Percentiles rank a stretch among this genome's conserved stretches.
These are phyloP conservation scores for Metschnikowia anglica DNA, from an alignment of 805 yeast genomes.

Conservation along the genomic window DNA sequence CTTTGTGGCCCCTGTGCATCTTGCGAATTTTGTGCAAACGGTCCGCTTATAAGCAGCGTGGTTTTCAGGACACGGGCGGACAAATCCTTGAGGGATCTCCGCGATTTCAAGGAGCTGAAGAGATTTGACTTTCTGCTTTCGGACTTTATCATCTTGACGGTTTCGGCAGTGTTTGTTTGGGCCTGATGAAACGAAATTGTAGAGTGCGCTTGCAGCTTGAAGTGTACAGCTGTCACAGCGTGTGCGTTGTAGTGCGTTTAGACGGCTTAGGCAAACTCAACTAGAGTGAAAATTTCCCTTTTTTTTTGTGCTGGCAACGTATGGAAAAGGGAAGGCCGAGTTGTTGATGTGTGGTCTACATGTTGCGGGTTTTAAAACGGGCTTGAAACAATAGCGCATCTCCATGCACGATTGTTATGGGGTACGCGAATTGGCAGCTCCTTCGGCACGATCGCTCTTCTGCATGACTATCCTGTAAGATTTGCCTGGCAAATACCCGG, in stretches of 20 bases:
- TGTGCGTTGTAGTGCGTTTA: not conserved
- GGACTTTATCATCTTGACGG: conserved; percentile 7
- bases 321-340: not conserved
- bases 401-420: conserved; percentile 11
- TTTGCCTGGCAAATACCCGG: not conserved
- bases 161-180: not conserved
- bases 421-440: conserved; percentile 10
- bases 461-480: not conserved
- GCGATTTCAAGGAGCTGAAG: conserved; percentile 13
- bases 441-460: conserved; percentile 8
- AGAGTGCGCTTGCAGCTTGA: too few relatives aligned
- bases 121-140: conserved; percentile 14
- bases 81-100: conserved; percentile 14
- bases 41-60: conserved; percentile 10
- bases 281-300: not conserved
- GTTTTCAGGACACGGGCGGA: conserved; percentile 9
- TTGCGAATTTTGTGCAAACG: not conserved
- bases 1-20: not conserved
- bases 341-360: not conserved
- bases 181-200: too few relatives aligned
- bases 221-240: conserved; percentile 3
- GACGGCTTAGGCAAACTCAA: not conserved
- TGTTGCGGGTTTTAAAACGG: conserved; percentile 2
- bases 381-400: conserved; percentile 10
- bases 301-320: not conserved